Base-by-base conservation (phyloP, 2,329 filamentous ascomycete genomes). In the Claviceps arundinis region DNA sequence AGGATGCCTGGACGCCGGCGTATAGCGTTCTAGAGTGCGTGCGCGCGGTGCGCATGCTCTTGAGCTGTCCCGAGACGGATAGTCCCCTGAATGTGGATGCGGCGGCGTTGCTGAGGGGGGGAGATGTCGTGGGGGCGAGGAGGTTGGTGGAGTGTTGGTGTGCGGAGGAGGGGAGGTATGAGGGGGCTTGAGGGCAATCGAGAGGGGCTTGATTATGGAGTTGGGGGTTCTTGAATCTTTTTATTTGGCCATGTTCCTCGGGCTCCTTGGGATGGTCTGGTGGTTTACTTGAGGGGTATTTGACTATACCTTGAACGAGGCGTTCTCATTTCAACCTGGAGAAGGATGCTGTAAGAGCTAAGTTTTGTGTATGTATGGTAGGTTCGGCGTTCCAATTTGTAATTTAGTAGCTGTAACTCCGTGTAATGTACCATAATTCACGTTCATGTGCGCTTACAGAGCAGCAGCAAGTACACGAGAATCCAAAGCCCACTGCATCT, bases 11-110 rank as follows among this genome's bases (percentile, higher is more conserved):
- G 91, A 85, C 87, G 54, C 87, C 90, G 1, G 82, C 88, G 17
- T 93, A 95, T 68, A 90, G 84, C 42, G 77, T 97, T 19, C 77
- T 84, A 38, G 80, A 84, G 61, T 85, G 84, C 55, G 71, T 91
- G 61, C 83, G 85, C 60, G 81, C 81, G 47, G 77, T 91, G 57
- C 79, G 85, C 58, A 77, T 86, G 71, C 73, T 93, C 60, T 72
- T 71, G 52, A 59, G 66, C 50, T 80, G 75, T 56, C 84, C 85
- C 1, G 87, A 83, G 65, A 76, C 81, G 47, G 85, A 91, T 62
- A 84, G 78, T 58, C 87, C 87, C 59, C 72, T 93, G 56, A 90
- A 90, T 66, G 77, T 93, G 26, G 87, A 93, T 65, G 75, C 88
- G 37, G 87, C 87, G 51, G 81, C 81, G 58, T 68, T 93, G 61